Percentiles rank a stretch among this genome's conserved stretches.
These are phyloP conservation scores for Aspergillus novofumigatus DNA, from an alignment of 2,329 filamentous ascomycete genomes.

Conservation along the genomic window DNA sequence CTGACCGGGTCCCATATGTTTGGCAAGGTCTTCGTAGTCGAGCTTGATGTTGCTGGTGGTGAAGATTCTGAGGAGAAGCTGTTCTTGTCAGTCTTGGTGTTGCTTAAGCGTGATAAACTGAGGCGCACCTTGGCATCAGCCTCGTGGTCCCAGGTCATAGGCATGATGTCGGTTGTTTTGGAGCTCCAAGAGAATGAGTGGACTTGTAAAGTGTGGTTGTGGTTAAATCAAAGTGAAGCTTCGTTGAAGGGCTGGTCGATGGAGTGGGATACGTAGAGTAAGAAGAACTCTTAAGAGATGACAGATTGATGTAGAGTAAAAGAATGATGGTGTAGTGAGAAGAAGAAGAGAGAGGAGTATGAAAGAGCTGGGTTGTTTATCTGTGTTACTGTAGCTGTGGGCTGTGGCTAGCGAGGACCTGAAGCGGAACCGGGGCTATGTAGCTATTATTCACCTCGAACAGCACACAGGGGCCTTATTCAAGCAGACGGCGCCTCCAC, in stretches of 20 bases:
- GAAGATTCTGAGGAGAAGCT: conserved; percentile 24
- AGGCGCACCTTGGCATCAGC: conserved; percentile 25
- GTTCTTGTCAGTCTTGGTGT: not conserved
- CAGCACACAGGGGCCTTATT: too few relatives aligned
- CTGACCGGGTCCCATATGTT: conserved; percentile 23
- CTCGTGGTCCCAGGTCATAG: conserved; percentile 25
- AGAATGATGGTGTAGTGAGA: too few relatives aligned
- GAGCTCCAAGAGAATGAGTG: not conserved
- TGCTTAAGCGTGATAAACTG: not conserved
- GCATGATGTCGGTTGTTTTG: conserved; percentile 16
- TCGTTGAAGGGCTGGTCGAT: not conserved
- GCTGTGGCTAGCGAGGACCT: too few relatives aligned
- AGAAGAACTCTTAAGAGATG: too few relatives aligned
- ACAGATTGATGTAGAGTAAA: too few relatives aligned
- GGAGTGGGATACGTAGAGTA: not conserved
- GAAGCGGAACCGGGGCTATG: too few relatives aligned
- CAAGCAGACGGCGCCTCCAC: too few relatives aligned
- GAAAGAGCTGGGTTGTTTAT: too few relatives aligned
- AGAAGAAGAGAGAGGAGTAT: too few relatives aligned
- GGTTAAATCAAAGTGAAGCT: not conserved
- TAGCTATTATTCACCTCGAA: too few relatives aligned
- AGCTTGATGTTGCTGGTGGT: conserved; percentile 12
- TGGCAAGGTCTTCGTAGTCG: conserved; percentile 15
- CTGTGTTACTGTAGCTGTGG: too few relatives aligned
- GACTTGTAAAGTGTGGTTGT: not conserved